These are phyloP conservation scores for Filosporella fistucella DNA, from an alignment of 495 filamentous ascomycete genomes.

Conservation along the genomic window DNA sequence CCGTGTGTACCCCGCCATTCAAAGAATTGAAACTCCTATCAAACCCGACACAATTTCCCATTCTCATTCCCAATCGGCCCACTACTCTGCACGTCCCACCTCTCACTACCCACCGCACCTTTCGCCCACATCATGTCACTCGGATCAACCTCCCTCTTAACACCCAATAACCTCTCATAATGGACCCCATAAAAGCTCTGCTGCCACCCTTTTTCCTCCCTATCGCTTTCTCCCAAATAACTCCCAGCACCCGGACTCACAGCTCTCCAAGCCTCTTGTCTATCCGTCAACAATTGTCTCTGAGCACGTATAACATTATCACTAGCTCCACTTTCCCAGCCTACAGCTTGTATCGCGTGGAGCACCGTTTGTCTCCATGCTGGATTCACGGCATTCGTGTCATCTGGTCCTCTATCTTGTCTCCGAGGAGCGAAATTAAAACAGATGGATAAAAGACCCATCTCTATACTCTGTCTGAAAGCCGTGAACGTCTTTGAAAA, in stretches of 20 bases:
- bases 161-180: slow-evolving; percentile 38
- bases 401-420: neutral
- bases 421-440: slow-evolving; percentile 8
- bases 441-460: slow-evolving; percentile 33
- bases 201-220: slow-evolving; percentile 45
- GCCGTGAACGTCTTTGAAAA: slow-evolving; percentile 5
- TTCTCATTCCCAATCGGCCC: slow-evolving; percentile 7
- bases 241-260: slow-evolving; percentile 37
- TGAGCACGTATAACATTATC: slow-evolving; percentile 22
- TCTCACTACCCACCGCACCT: slow-evolving; percentile 59
- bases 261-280: slow-evolving; percentile 27
- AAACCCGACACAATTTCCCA: slow-evolving; percentile 15
- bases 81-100: slow-evolving; percentile 31
- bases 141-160: slow-evolving; percentile 55
- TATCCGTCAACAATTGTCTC: slow-evolving; percentile 30
- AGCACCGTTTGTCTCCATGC: slow-evolving; percentile 48
- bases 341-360: slow-evolving; percentile 6
- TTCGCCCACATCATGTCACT: slow-evolving; percentile 51
- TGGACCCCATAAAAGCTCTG: slow-evolving; percentile 45
- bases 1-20: too few relatives aligned
- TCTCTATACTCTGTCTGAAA: slow-evolving; percentile 39
- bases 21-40: too few relatives aligned
- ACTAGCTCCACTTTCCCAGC: slow-evolving; percentile 30
- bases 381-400: slow-evolving; percentile 49
- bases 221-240: slow-evolving; percentile 40